Conservation (phyloP, 805 yeast species). For the Wickerhamomyces subpelliculosus region DNA sequence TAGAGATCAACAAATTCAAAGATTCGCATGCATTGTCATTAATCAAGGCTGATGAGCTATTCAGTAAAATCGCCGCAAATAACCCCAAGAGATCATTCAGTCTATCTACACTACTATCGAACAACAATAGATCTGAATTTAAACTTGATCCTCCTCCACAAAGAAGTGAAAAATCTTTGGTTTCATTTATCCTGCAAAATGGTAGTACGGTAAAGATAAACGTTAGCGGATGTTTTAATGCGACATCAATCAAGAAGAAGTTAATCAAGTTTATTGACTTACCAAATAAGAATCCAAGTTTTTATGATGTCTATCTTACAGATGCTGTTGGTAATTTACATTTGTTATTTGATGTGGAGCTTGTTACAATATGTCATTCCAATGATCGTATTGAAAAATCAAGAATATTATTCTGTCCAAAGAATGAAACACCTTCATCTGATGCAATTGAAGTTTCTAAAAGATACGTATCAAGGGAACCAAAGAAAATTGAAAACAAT, state of each 20-base stretch:
- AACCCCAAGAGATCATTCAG: background rate
- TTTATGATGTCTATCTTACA: slow-evolving; percentile 57
- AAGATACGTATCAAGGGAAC: slow-evolving; percentile 24
- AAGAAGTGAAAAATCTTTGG: slow-evolving; percentile 20
- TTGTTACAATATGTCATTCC: slow-evolving; percentile 78
- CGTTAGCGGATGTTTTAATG: slow-evolving; percentile 73
- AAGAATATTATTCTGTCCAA: slow-evolving; percentile 60
- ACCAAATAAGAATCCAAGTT: slow-evolving; percentile 32
- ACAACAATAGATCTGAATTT: slow-evolving; percentile 10
- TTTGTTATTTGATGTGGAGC: slow-evolving; percentile 65
- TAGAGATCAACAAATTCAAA: slow-evolving; percentile 43
- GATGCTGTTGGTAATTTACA: slow-evolving; percentile 35
- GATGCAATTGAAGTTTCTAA: slow-evolving; percentile 52
- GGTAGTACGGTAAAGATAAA: slow-evolving; percentile 65
- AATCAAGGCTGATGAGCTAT: slow-evolving; percentile 11
- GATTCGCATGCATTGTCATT: slow-evolving; percentile 5
- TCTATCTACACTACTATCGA: background rate
- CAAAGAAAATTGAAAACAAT: slow-evolving; percentile 5
- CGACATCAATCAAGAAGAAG: slow-evolving; percentile 67
- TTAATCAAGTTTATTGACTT: slow-evolving; percentile 54
- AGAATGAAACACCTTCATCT: slow-evolving; percentile 54
- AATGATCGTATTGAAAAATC: slow-evolving; percentile 63
- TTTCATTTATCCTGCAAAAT: slow-evolving; percentile 67
- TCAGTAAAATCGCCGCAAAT: slow-evolving; percentile 4
- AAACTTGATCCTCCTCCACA: slow-evolving; percentile 15